These are phyloP conservation scores for Vaccinium vitisidaea DNA, from an alignment of 148 eudicot species.

Conservation along the genomic window DNA sequence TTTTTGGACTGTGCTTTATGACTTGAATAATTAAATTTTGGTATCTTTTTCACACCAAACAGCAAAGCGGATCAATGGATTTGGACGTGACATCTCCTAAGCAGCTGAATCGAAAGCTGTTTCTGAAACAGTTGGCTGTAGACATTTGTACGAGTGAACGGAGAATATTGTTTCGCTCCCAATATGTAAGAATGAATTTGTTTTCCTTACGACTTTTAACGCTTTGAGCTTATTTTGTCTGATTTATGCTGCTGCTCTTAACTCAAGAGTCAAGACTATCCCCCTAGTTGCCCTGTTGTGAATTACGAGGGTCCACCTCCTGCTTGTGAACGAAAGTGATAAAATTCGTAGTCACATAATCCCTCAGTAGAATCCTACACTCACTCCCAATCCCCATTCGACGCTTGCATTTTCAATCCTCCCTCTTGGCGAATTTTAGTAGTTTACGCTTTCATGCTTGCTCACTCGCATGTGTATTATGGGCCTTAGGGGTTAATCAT, in stretches of 20 bases:
- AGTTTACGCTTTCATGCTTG: too few species aligned
- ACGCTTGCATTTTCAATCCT: too few species aligned
- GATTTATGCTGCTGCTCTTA: background rate
- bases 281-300: too few species aligned
- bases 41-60: slow-evolving; percentile 14
- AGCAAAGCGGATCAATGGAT: slow-evolving; percentile 98
- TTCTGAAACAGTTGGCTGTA: slow-evolving; percentile 89
- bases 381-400: too few species aligned
- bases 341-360: too few species aligned
- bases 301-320: background rate
- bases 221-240: background rate
- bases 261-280: background rate
- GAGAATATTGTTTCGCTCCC: slow-evolving; percentile 83
- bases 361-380: too few species aligned
- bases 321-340: background rate
- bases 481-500: background rate
- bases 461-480: too few species aligned
- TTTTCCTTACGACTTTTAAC: background rate
- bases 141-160: slow-evolving; percentile 88
- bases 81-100: slow-evolving; percentile 95
- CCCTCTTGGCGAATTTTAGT: too few species aligned
- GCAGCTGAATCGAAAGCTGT: slow-evolving; percentile 80
- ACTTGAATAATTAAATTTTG: background rate
- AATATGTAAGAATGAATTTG: slow-evolving; percentile 57
- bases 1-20: background rate